Evolutionary conservation across 768 basidiomycete genomes (phyloP), one percentile per base, ranked within the genome.

Genomic region (Lepiota venenata): DNA sequence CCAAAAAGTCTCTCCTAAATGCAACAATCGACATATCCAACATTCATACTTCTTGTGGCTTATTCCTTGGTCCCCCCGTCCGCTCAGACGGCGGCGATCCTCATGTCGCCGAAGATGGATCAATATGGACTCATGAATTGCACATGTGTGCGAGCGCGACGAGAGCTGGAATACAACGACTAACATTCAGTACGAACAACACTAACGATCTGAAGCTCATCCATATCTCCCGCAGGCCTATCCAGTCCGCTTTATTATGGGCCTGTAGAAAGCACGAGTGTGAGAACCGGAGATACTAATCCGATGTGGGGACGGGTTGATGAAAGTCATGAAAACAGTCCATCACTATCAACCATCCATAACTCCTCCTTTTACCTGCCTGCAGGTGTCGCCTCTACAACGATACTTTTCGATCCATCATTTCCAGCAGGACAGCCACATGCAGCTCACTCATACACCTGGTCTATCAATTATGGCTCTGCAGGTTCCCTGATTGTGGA

Each of bases 1-100:
- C n/a, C 18, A 51, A 15, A 62, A 62, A 9, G 63, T 56, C 38
- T 60, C 60, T 1, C 59, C 57, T 6, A 11, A n/a, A 1, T 2
- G 62, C 63, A n/a, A 55, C 35, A 0, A 60, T 60, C 3, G 61
- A 63, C 21, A 60, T 63, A 14, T 43, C 56, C 11, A 65, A 63
- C 29, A 57, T 62, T 39, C 59, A 59, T 16, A 61, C 63, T 7
- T 42, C 56, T 10, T 65, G 62, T 32, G 54, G 55, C 4, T 32
- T 61, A 32, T 58, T 63, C 41, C 38, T 62, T 2, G 62, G 52
- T 1, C 60, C 64, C 3, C 59, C 62, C 4, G 44, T 54, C 27
- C 58, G 64, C 15, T 50, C 58, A 2, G 64, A 65, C 8, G 59
- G 58, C 25, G 64, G 64, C 2, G 62, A 65, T 38, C 37, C 57